phyloP scores from a whole-genome alignment of 768 basidiomycete genomes.

The Mycena amicta region DNA sequence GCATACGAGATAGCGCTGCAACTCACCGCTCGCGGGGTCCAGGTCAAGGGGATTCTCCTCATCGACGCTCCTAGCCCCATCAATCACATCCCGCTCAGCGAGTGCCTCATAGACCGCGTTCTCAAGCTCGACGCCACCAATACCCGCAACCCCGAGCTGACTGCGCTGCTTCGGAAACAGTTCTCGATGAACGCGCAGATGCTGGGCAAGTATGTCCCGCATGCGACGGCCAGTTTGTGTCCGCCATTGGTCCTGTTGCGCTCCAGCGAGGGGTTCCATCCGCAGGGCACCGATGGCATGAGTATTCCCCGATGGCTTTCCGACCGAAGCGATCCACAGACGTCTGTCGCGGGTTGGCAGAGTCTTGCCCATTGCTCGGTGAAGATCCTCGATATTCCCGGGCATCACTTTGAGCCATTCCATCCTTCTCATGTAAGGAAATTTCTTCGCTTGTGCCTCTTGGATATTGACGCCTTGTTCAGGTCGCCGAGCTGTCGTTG shows the following conservation, averaged over 20 bases:
- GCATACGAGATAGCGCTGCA: constrained; percentile 66
- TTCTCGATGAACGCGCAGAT: constrained; percentile 52
- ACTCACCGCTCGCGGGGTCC: constrained; percentile 44
- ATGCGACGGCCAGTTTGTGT: constrained; percentile 21
- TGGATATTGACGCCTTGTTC: background rate
- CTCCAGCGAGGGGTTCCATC: constrained; percentile 49
- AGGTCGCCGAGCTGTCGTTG: constrained; percentile 35
- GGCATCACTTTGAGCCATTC: constrained; percentile 68
- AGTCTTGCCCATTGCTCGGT: constrained; percentile 38
- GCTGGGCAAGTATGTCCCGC: constrained; percentile 49
- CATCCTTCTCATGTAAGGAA: constrained; percentile 48
- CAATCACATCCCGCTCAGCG: constrained; percentile 53
- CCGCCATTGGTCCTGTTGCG: constrained; percentile 53
- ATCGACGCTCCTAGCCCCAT: constrained; percentile 69
- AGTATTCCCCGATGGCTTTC: constrained; percentile 56
- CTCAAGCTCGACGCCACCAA: constrained; percentile 34
- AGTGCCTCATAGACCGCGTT: constrained; percentile 50
- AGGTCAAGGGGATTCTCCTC: constrained; percentile 59
- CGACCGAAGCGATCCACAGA: constrained; percentile 39
- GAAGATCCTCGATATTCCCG: constrained; percentile 58
- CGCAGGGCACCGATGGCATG: constrained; percentile 6
- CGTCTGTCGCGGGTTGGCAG: constrained; percentile 51
- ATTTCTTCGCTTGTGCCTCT: background rate
- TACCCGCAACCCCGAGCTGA: constrained; percentile 32
- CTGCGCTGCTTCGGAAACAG: constrained; percentile 45